Base-by-base conservation (phyloP, 441 rosid species). In the Populus hybrid region DNA sequence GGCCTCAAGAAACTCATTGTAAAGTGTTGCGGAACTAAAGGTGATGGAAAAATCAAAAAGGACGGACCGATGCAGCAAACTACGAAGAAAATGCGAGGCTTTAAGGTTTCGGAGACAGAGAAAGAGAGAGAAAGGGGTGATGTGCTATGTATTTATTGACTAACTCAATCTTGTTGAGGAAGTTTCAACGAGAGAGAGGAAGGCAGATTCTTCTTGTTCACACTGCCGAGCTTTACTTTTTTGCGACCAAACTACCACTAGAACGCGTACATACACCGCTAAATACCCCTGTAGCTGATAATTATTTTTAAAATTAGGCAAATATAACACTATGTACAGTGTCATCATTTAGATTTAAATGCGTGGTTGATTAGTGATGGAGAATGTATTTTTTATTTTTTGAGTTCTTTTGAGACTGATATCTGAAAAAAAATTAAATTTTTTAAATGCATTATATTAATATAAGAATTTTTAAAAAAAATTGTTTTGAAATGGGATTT, bases 1-100 rank as follows among this genome's bases (percentile, higher is more conserved):
- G 90, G 84, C 76, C 82, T 80, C 79, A 83, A 38, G 78, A 79
- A 86, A 80, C 85, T 87, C 90, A 87, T 82, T 14, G 33, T 56
- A 36, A 4, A 9, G 64, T 16, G 31, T 8, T 10, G 69, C 20
- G 24, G 33, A 9, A 50, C 16, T 14, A 20, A 8, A 24, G 38
- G 14, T 33, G 61, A 21, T 9, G 4, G 28, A 6, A 35, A 31
- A 7, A 3, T 20, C 3, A 9, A 45, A 42, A 3, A 28, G 31
- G 3, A 74, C 16, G 69, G 33, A 18, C 7, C 18, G 8, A 1
- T 65, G 36, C 29, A 0, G 5, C 33, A 6, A 67, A 67, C 31
- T 6, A 29, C 0, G 7, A 67, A 28, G 29, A 29, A 21, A 28
- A 14, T 21, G 69, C n/a, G 21, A 28, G 69, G 28, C 40, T 29